Conservation (phyloP, 148 eudicot genomes). For the Hydrangea macrophylla region DNA sequence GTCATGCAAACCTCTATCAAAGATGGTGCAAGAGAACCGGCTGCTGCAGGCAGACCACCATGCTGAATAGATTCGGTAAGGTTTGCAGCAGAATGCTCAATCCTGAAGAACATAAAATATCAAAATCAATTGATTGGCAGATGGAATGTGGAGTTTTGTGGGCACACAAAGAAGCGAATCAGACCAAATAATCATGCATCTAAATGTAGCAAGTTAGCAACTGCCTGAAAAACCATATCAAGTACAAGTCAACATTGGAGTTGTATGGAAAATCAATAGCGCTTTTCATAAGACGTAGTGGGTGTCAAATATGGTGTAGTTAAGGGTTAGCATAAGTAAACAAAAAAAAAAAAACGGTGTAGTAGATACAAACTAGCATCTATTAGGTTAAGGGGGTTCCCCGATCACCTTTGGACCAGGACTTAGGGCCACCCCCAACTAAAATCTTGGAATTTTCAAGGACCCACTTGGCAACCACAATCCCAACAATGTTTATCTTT, state of each 20-base stretch:
- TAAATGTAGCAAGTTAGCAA: neutral
- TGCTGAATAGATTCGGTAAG: constrained; percentile 76
- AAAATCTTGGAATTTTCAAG: no score
- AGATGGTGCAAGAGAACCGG: constrained; percentile 71
- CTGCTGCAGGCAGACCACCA: constrained; percentile 43
- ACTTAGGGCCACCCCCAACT: no score
- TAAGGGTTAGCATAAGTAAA: neutral
- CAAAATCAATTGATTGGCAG: neutral
- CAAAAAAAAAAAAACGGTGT: neutral
- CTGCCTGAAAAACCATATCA: neutral
- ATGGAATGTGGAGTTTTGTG: neutral
- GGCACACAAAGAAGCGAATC: neutral
- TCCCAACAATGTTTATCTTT: neutral
- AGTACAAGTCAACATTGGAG: neutral
- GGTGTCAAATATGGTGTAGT: neutral
- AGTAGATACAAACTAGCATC: neutral
- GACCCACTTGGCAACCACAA: neutral
- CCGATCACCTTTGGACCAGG: no score
- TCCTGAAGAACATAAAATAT: constrained; percentile 39
- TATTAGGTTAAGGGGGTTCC: neutral
- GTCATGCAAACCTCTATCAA: constrained; percentile 66
- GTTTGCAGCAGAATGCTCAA: constrained; percentile 76
- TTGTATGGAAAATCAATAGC: neutral
- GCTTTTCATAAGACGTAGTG: neutral
- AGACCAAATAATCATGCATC: neutral